Base-by-base conservation (phyloP, 495 filamentous ascomycete genomes). In the Thermothielavioides terrestris region DNA sequence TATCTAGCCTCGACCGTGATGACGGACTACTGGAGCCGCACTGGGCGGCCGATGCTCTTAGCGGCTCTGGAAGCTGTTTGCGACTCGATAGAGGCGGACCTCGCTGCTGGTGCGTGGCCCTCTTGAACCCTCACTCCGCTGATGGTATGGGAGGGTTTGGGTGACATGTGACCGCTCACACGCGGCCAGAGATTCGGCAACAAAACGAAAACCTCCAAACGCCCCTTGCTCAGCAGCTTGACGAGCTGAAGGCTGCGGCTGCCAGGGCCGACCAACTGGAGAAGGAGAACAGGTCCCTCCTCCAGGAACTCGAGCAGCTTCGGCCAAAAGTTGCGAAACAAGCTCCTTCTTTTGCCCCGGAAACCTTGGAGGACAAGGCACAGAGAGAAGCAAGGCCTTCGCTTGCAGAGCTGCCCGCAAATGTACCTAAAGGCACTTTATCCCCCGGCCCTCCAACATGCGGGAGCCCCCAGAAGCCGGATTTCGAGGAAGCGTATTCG, bases 1-100 rank as follows among this genome's bases (percentile, higher is more conserved):
- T 46, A 12, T 26, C 20, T 31, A 36, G 34, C 7, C 10, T 38
- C 12, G 10, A 12, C 1, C 0, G 12, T 2, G 6, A 49, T 20
- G 18, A 75, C 69, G 70, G 65, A 62, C 6, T 64, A 53, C 43
- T 74, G 70, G 72, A 53, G 65, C 28, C 44, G 45, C 31, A 65
- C 54, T 22, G 73, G 68, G 28, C 64, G 60, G 37, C 63, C 64
- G 37, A 60, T 60, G 38, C 55, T 76, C 17, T 53, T 72, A 26
- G 65, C 66, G 25, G 69, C 72, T 15, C 55, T 76, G 7, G 53
- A 64, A 23, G 56, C 57, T 22, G 66, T 55, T 1, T 75, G 67
- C 49, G 67, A 74, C 50, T 47, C 51, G 22, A 58, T 75, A 46
- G 63, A 59, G 35, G 54, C 53, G 2, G 59, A 68, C 26, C 54